phyloP scores from a whole-genome alignment of 805 yeast species.

The Wickerhamomyces chambardii region DNA sequence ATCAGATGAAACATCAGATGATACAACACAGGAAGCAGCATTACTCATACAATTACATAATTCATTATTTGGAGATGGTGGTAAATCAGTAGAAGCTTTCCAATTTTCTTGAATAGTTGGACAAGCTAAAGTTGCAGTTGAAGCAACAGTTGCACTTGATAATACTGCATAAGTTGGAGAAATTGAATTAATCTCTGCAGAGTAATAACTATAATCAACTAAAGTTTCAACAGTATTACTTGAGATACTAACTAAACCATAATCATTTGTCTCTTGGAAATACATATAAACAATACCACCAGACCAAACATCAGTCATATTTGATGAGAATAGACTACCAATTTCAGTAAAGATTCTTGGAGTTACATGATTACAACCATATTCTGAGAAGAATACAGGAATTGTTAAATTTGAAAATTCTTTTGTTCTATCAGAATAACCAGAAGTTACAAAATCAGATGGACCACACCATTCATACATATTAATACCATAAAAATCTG shows the following conservation, averaged over 20 bases:
- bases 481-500: conserved; percentile 77
- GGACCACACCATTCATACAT: conserved; percentile 87
- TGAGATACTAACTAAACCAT: conserved; percentile 55
- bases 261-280: conserved; percentile 66
- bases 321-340: conserved; percentile 48
- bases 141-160: conserved; percentile 11
- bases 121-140: conserved; percentile 31
- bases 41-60: conserved; percentile 54
- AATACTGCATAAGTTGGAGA: conserved; percentile 30
- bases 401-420: conserved; percentile 57
- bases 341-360: conserved; percentile 74
- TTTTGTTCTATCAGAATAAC: conserved; percentile 54
- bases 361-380: conserved; percentile 60
- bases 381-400: conserved; percentile 74
- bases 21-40: conserved; percentile 49
- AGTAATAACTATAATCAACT: conserved; percentile 49
- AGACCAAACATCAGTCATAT: conserved; percentile 77
- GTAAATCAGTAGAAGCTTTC: conserved; percentile 52
- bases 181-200: conserved; percentile 38
- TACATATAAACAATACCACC: conserved; percentile 85
- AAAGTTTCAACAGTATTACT: conserved; percentile 39
- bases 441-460: conserved; percentile 53
- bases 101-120: conserved; percentile 44
- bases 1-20: conserved; percentile 30
- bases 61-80: conserved; percentile 57